Base-by-base conservation (phyloP, 1,284 basidiomycete species). In the Leccinum cinnamomeum region DNA sequence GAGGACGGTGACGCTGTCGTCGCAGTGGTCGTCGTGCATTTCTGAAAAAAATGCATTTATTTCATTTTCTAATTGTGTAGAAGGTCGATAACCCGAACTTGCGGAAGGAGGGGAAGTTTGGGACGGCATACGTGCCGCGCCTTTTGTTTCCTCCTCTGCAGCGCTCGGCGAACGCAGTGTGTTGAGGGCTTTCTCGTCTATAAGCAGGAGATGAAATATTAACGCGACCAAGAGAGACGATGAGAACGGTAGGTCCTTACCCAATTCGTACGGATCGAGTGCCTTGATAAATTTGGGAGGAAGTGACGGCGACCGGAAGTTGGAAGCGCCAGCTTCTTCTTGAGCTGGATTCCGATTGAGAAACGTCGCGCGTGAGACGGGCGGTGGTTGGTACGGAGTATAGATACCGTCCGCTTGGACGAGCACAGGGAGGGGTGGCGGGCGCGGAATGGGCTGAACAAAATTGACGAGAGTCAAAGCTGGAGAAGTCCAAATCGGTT, bases 261-360 rank as follows among this genome's bases (percentile, higher is more conserved):
- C 70, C 23, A 73, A n/a, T 39, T 75, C 72, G 5, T 74, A 75
- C 0, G 72, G 69, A 50, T 75, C 72, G 2, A 20, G 20, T 20
- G 20, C 76, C 50, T 64, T 66, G 28, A 70, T 23, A 7, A 70
- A 60, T 51, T 70, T 75, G 3, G 39, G 2, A 41, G 35, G 50
- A 7, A 63, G 41, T 3, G 59, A 35, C 0, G 48, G 53, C 10
- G 11, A 20, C 23, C 14, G 39, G 4, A 41, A 28, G 14, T 59
- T 51, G 7, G 59, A 8, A 10, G 25, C n/a, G 6, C 20, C 20
- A 23, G 46, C 53, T 51, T 11, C 30, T 20, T 20, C 20, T 20
- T 20, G 20, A 3, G 5, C 7, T 8, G 46, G 54, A 51, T 54
- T n/a, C 12, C 10, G 59, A 14, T 65, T 11, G 6, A 62, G 57